Conservation (phyloP, 1,284 basidiomycete species). For the Paramarasmius palmivorus region DNA sequence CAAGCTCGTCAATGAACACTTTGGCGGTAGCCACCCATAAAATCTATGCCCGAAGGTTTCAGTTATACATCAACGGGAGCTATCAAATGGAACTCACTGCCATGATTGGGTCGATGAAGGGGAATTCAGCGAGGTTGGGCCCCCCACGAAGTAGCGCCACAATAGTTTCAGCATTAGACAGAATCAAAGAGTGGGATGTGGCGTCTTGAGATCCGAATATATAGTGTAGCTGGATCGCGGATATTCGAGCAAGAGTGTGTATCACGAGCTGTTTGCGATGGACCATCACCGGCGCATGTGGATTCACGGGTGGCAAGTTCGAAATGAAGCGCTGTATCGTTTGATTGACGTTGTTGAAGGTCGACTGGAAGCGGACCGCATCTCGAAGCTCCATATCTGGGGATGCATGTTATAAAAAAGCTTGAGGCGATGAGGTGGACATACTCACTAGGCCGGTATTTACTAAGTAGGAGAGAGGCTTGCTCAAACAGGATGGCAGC, state of each 20-base stretch:
- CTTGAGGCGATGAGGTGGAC: neutral
- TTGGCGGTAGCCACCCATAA: constrained; percentile 1
- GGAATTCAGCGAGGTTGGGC: neutral
- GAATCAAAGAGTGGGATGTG: constrained; percentile 10
- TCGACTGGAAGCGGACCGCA: constrained; percentile 9
- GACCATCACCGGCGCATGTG: neutral
- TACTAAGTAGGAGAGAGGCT: constrained; percentile 16
- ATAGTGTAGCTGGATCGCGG: constrained; percentile 20
- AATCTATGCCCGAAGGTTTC: neutral
- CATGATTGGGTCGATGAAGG: constrained; percentile 2
- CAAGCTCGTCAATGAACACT: neutral
- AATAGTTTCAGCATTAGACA: constrained; percentile 15
- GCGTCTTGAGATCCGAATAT: constrained; percentile 10
- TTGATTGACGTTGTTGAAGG: constrained; percentile 15
- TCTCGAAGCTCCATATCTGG: constrained; percentile 17
- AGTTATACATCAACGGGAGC: neutral
- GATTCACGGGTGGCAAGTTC: neutral
- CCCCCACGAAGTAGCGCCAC: constrained; percentile 2
- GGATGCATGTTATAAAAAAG: neutral
- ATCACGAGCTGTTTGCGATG: constrained; percentile 13
- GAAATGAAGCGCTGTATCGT: constrained; percentile 17
- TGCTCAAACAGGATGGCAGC: constrained; percentile 25
- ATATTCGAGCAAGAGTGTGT: constrained; percentile 15
- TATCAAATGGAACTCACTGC: neutral
- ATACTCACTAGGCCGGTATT: constrained; percentile 18